Evolutionary conservation across 2,329 filamentous ascomycete species (phyloP), one percentile per base, ranked within the genome.

Genomic region (Bipolaris gigantea): DNA sequence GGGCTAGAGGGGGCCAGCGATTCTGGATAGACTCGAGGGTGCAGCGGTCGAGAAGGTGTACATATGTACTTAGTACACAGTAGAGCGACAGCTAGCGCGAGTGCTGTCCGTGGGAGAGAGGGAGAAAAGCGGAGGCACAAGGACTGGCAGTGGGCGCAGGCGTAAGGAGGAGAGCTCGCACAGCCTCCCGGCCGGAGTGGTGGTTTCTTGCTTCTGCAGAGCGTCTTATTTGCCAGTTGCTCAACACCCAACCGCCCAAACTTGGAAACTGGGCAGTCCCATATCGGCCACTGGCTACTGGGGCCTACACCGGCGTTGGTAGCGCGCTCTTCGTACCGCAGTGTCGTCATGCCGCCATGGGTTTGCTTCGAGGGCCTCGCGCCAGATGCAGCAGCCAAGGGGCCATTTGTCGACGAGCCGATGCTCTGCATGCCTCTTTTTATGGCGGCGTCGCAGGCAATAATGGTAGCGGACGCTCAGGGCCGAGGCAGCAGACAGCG

Each of bases 221-320:
- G 33, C 47, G 53, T 46, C 54, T 55, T 39, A 52, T 35, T 52
- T 39, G 57, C 49, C 40, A 53, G 48, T 43, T 23, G 4, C 27
- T 8, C 41, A 32, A 21, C 27, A 25, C 43, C 33, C 43, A 46
- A 46, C 33, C 43, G n/a, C 43, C 33, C 43, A 36, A 46, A 25
- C 50, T 57, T 56, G 55, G 63, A 64, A 64, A 63, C 65, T 59
- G 56, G 60, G 58, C 61, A 47, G 42, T 57, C 61, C 64, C 59
- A 55, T 62, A 67, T 65, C 63, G 63, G 50, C 44, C 35, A 42
- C 38, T 15, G 43, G 38, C 39, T 48, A 44, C 59, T 49, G 54
- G 60, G 60, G 39, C 50, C 56, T 44, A 48, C 56, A 52, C 39
- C 44, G 23, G 27, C 15, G n/a, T 34, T 27, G 45, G 48, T 53